These are phyloP conservation scores for Chaetomidium leptoderma DNA, from an alignment of 495 filamentous ascomycete genomes.

Conservation along the genomic window DNA sequence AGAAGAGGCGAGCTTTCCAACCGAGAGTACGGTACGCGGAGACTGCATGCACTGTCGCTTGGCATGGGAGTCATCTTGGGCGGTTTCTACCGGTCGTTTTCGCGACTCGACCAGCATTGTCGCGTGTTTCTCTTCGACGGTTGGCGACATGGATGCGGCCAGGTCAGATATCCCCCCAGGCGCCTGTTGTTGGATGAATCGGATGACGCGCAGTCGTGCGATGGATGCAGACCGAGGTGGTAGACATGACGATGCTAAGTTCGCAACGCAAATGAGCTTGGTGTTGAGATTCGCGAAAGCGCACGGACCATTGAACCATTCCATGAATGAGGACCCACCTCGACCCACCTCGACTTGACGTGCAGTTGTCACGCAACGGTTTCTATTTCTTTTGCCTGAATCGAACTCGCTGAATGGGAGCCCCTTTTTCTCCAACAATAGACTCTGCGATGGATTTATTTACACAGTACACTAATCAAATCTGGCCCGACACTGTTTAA, in stretches of 20 bases:
- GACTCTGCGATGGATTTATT: no score
- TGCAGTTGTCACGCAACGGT: no score
- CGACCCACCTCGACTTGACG: no score
- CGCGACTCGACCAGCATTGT: slow-evolving; percentile 26
- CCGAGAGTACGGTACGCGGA: slow-evolving; percentile 7
- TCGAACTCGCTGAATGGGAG: no score
- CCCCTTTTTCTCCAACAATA: no score
- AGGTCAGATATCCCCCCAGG: not conserved
- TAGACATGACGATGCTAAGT: not conserved
- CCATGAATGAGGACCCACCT: no score
- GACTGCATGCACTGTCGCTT: slow-evolving; percentile 34
- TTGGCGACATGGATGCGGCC: not conserved
- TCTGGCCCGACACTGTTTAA: no score
- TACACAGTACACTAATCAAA: no score
- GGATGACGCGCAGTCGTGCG: not conserved
- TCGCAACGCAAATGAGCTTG: not conserved
- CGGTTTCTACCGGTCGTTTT: slow-evolving; percentile 27
- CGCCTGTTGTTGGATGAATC: not conserved
- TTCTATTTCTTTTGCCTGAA: no score
- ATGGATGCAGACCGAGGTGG: not conserved
- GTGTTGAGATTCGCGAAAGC: not conserved
- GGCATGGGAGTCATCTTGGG: slow-evolving; percentile 15
- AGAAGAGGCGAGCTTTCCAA: slow-evolving; percentile 1
- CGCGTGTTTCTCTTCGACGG: not conserved
- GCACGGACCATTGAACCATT: slow-evolving; percentile 7